These are phyloP conservation scores for Trypanosoma cruzi DNA, from an alignment of 208 protist species.

Conservation along the genomic window DNA sequence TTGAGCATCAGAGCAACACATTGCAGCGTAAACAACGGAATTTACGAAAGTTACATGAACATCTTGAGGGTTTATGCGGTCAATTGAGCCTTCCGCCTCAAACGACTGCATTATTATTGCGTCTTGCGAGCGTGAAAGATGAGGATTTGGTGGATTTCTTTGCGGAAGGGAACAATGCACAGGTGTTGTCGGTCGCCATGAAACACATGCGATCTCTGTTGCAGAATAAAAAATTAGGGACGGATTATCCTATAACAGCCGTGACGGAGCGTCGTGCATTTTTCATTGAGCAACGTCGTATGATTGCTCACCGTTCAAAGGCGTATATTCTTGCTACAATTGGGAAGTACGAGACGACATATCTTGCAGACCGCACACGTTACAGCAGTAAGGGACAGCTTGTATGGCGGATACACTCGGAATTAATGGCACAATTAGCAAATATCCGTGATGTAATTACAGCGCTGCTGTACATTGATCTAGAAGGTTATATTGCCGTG, in stretches of 20 bases:
- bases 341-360: slow-evolving; percentile 43
- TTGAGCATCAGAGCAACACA: slow-evolving; percentile 87
- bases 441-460: slow-evolving; percentile 68
- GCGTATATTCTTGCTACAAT: slow-evolving; percentile 68
- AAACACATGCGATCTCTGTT: slow-evolving; percentile 38
- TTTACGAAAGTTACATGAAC: slow-evolving; percentile 61
- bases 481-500: slow-evolving; percentile 63
- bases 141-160: slow-evolving; percentile 61
- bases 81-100: slow-evolving; percentile 63
- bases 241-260: slow-evolving; percentile 83
- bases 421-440: slow-evolving; percentile 56
- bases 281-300: slow-evolving; percentile 73
- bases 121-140: slow-evolving; percentile 47
- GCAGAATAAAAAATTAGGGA: slow-evolving; percentile 61
- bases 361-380: slow-evolving; percentile 59
- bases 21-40: slow-evolving; percentile 83
- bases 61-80: slow-evolving; percentile 61
- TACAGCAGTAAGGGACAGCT: slow-evolving; percentile 53
- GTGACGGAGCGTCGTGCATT: slow-evolving; percentile 73
- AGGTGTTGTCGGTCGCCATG: slow-evolving; percentile 48
- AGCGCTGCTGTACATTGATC: slow-evolving; percentile 66
- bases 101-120: slow-evolving; percentile 42
- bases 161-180: slow-evolving; percentile 65
- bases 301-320: slow-evolving; percentile 72
- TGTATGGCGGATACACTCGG: slow-evolving; percentile 77